Conservation (phyloP, 257 asterid species). For the Buddleja alternifolia region DNA sequence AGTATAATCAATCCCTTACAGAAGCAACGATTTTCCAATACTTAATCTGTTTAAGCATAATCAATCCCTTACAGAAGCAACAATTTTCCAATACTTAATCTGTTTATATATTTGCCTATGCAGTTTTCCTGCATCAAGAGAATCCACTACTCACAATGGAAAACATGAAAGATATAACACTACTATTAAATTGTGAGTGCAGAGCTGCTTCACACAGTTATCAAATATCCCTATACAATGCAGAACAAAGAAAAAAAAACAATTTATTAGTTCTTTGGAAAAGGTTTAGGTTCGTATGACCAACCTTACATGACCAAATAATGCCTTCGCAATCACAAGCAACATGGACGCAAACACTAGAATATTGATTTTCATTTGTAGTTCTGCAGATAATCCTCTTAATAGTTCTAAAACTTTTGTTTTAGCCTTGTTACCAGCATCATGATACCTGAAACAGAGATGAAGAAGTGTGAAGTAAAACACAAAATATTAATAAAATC, state of each 20-base stretch:
- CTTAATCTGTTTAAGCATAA: too few relatives aligned
- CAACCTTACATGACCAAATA: conserved; percentile 88
- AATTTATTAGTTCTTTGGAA: neutral
- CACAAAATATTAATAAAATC: conserved; percentile 17
- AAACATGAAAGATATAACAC: too few relatives aligned
- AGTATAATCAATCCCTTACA: too few relatives aligned
- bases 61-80: too few relatives aligned
- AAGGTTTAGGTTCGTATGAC: conserved; percentile 32
- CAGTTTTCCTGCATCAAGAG: too few relatives aligned
- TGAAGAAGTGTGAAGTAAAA: neutral
- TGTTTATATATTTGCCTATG: too few relatives aligned
- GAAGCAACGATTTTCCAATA: too few relatives aligned
- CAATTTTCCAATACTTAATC: too few relatives aligned
- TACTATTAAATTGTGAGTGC: too few relatives aligned
- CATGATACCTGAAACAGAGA: conserved; percentile 69
- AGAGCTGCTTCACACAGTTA: too few relatives aligned
- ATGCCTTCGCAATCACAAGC: conserved; percentile 89
- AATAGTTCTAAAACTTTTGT: conserved; percentile 76
- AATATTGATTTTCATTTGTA: conserved; percentile 79
- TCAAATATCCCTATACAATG: neutral
- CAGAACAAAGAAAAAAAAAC: conserved; percentile 18
- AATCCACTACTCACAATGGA: too few relatives aligned
- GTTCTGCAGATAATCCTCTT: conserved; percentile 80
- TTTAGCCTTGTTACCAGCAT: conserved; percentile 75
- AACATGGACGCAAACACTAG: conserved; percentile 89